A percentile compares a stretch with the other conserved stretches of the same genome.
phyloP scores from a whole-genome alignment of 345 rosid species.

The Turnera subulata region DNA sequence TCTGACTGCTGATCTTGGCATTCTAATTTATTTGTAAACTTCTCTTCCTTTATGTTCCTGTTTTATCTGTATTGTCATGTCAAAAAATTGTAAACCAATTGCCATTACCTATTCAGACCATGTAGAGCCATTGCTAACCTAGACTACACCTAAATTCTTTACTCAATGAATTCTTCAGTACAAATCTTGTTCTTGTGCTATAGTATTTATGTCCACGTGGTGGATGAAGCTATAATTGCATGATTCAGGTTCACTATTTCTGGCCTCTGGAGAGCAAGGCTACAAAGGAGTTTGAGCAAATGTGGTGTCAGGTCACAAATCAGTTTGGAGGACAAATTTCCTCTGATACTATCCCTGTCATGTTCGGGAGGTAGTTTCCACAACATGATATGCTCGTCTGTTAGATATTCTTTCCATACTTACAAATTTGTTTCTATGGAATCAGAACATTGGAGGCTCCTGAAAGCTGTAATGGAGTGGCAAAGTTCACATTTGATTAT shows the following conservation, averaged over 20 bases:
- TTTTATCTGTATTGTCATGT: too few species aligned
- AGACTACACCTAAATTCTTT: neutral
- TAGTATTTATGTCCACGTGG: slow-evolving; percentile 8
- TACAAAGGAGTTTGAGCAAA: slow-evolving; percentile 50
- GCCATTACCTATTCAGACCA: neutral
- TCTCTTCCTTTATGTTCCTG: too few species aligned
- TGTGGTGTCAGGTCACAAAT: slow-evolving; percentile 61
- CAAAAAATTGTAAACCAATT: neutral
- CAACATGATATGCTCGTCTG: neutral
- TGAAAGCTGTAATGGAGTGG: slow-evolving; percentile 82
- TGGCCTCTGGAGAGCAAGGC: slow-evolving; percentile 60
- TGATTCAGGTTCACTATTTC: slow-evolving; percentile 62
- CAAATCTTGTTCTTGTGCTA: slow-evolving; percentile 7
- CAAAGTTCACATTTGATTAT: slow-evolving; percentile 72
- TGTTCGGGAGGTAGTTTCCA: slow-evolving; percentile 82
- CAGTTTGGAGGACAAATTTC: slow-evolving; percentile 56
- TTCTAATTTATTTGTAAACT: too few species aligned
- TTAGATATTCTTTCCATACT: neutral
- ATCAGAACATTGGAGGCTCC: slow-evolving; percentile 70
- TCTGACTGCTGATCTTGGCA: too few species aligned
- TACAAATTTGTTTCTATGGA: slow-evolving; percentile 11
- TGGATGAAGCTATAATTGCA: slow-evolving; percentile 22
- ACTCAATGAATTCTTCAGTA: neutral
- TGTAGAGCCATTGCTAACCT: neutral
- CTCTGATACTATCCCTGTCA: slow-evolving; percentile 60